Percentiles rank a stretch among this genome's conserved stretches.
Conservation (phyloP, 495 filamentous ascomycete genomes). For the Schizothecium vesticola region DNA sequence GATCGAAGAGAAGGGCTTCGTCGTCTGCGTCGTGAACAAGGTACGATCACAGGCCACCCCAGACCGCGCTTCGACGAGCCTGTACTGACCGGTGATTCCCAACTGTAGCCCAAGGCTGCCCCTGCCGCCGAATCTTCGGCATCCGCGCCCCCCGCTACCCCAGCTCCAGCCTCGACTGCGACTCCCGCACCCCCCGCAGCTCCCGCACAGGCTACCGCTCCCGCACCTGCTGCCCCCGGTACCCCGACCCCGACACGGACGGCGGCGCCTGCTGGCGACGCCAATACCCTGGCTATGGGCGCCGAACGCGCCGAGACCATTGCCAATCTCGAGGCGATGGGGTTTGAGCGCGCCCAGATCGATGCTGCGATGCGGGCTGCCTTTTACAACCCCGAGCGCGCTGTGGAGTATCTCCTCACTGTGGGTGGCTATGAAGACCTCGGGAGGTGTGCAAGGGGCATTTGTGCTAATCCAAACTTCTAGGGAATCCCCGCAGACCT, state of each 20-base stretch:
- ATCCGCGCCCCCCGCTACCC: slow-evolving; percentile 58
- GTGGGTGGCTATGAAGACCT: slow-evolving; percentile 47
- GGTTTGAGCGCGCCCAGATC: slow-evolving; percentile 79
- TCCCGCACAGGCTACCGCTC: slow-evolving; percentile 43
- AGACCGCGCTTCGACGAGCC: slow-evolving; percentile 1
- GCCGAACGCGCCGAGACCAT: slow-evolving; percentile 77
- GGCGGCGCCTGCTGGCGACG: slow-evolving; percentile 43
- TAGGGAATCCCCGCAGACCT: slow-evolving; percentile 88
- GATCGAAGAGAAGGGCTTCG: slow-evolving; percentile 98
- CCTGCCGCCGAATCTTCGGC: slow-evolving; percentile 50
- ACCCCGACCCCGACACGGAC: slow-evolving; percentile 52
- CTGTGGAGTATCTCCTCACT: slow-evolving; percentile 88
- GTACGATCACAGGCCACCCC: slow-evolving; percentile 39
- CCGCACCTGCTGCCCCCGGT: slow-evolving; percentile 65
- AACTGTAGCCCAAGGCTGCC: slow-evolving; percentile 39
- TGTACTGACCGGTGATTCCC: not conserved
- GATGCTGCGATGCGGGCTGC: slow-evolving; percentile 93
- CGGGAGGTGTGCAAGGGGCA: not conserved
- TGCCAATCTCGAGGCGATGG: slow-evolving; percentile 95
- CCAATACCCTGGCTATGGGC: slow-evolving; percentile 80
- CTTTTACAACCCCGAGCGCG: slow-evolving; percentile 93
- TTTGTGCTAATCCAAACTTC: not conserved
- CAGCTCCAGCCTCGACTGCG: slow-evolving; percentile 57
- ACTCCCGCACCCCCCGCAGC: slow-evolving; percentile 59
- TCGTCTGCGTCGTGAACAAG: slow-evolving; percentile 96